A percentile compares a stretch with the other conserved stretches of the same genome.
Evolutionary conservation across 164 flowering plant genomes (phyloP).

Genomic region (Aristolochia fimbriata): DNA sequence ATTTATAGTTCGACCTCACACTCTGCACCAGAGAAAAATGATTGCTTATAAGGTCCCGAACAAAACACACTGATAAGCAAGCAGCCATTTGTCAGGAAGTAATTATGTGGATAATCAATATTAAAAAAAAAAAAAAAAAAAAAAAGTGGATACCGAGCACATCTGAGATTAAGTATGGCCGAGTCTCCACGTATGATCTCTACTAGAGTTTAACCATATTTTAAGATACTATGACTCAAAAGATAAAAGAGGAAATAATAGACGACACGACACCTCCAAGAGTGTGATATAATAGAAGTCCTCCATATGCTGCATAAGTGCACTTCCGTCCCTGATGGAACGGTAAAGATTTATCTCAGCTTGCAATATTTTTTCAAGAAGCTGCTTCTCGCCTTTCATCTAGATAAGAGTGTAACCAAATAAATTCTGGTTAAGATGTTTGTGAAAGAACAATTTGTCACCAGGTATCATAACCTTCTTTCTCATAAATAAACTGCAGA

Average conservation of each 20-base stretch:
- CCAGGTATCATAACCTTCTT: not conserved
- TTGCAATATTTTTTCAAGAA: constrained; percentile 67
- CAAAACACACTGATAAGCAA: not conserved
- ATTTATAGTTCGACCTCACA: constrained; percentile 54
- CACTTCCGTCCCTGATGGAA: constrained; percentile 90
- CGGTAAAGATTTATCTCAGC: constrained; percentile 86
- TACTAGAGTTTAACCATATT: not conserved
- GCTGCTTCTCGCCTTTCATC: constrained; percentile 96
- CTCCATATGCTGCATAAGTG: constrained; percentile 98
- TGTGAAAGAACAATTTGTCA: not conserved
- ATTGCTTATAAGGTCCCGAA: not conserved
- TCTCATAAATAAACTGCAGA: too few species aligned
- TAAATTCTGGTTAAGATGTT: too few species aligned
- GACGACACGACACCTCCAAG: constrained; percentile 51
- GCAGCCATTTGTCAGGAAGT: not conserved
- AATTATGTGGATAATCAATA: too few species aligned
- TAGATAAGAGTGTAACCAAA: constrained; percentile 10
- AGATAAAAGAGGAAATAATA: not conserved
- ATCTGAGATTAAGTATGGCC: too few species aligned
- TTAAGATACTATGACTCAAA: not conserved
- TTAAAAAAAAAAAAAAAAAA: too few species aligned
- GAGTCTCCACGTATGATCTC: not conserved
- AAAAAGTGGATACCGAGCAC: too few species aligned
- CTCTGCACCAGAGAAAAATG: constrained; percentile 21
- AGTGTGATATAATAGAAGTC: constrained; percentile 85